These are phyloP conservation scores for Scheffersomyces amazonensis DNA, from an alignment of 805 yeast genomes.

Conservation along the genomic window DNA sequence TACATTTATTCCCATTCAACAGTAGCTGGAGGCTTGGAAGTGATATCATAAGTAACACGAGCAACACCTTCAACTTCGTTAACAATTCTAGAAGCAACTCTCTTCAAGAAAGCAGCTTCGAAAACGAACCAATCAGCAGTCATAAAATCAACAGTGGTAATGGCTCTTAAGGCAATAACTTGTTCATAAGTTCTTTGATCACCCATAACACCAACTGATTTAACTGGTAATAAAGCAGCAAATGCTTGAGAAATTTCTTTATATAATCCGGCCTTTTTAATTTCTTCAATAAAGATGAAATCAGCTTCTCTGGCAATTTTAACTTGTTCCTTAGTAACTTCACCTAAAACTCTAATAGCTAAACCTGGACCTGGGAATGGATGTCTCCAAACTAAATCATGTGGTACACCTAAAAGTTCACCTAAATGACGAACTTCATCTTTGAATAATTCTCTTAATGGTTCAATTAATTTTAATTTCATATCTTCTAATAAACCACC, in stretches of 20 bases:
- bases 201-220: slow-evolving; percentile 99
- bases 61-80: slow-evolving; percentile 99
- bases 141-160: slow-evolving; percentile 98
- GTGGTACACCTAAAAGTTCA: slow-evolving; percentile 90
- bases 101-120: slow-evolving; percentile 88
- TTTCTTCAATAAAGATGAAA: slow-evolving; percentile 92
- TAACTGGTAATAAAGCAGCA: slow-evolving; percentile 94
- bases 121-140: slow-evolving; percentile 99
- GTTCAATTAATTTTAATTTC: slow-evolving; percentile 98
- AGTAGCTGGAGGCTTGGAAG: slow-evolving; percentile 99
- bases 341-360: slow-evolving; percentile 97
- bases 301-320: slow-evolving; percentile 98
- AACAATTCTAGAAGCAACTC: slow-evolving; percentile 91
- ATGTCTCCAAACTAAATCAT: slow-evolving; percentile 98
- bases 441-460: slow-evolving; percentile 96
- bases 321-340: slow-evolving; percentile 89
- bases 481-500: slow-evolving; percentile 97
- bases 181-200: slow-evolving; percentile 99
- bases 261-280: slow-evolving; percentile 88
- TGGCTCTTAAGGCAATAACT: slow-evolving; percentile 97
- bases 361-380: slow-evolving; percentile 99
- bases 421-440: slow-evolving; percentile 98
- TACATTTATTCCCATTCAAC: slow-evolving; percentile 91
- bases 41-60: slow-evolving; percentile 96
- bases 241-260: slow-evolving; percentile 94